A percentile compares a stretch with the other conserved stretches of the same genome.
Conservation (phyloP, 768 basidiomycete genomes). For the Leccinum disarticulatum region DNA sequence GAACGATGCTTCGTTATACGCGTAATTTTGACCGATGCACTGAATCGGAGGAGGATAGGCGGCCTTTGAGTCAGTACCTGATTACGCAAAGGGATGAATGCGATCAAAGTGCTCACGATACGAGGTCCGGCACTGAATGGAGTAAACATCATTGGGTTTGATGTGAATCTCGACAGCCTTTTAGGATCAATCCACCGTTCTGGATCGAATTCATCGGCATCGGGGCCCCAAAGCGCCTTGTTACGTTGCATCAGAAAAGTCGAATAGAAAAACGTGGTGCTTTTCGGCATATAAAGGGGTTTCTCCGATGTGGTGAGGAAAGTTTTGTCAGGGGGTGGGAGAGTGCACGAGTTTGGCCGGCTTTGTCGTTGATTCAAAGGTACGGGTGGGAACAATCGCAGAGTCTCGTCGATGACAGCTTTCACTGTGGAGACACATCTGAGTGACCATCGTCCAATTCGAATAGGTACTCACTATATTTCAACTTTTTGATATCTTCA, state of each 20-base stretch:
- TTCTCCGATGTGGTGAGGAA: conserved; percentile 36
- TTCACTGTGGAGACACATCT: conserved; percentile 45
- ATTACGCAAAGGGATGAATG: conserved; percentile 4
- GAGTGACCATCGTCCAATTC: conserved; percentile 5
- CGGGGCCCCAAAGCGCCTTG: conserved; percentile 66
- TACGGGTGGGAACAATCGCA: conserved; percentile 78
- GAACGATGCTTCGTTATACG: conserved; percentile 74
- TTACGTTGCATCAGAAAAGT: conserved; percentile 68
- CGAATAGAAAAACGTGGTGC: conserved; percentile 57
- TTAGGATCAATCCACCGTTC: conserved; percentile 71
- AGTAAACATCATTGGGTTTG: conserved; percentile 67
- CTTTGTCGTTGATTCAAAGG: conserved; percentile 69
- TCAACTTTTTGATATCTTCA: conserved; percentile 57
- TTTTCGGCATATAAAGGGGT: conserved; percentile 59
- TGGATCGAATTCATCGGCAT: conserved; percentile 77
- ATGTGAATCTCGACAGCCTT: conserved; percentile 47
- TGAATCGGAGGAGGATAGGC: conserved; percentile 28
- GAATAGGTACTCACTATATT: conserved; percentile 51
- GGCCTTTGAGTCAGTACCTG: conserved; percentile 8
- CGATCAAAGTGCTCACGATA: conserved; percentile 36
- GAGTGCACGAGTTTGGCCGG: conserved; percentile 45
- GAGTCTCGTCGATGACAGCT: conserved; percentile 76
- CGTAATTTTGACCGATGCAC: conserved; percentile 75
- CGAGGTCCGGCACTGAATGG: conserved; percentile 76
- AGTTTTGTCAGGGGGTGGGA: conserved; percentile 53